Conservation (phyloP, 352 stramenopile genomes). For the Globisporangium nodosum region DNA sequence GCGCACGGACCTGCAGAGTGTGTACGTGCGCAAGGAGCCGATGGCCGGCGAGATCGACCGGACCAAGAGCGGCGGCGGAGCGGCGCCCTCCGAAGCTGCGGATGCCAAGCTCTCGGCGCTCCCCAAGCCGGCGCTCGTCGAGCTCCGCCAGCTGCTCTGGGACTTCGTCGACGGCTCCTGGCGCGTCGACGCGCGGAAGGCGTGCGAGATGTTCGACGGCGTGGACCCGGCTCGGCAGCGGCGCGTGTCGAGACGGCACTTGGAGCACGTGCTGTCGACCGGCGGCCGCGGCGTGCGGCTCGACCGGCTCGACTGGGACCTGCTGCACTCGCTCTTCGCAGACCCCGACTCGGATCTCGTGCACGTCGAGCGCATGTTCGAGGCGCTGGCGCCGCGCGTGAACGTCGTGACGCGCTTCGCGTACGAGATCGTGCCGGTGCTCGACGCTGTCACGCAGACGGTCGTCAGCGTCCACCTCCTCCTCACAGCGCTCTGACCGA, state of each 20-base stretch:
- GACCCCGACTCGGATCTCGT: slow-evolving; percentile 33
- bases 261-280: slow-evolving; percentile 33
- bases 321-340: slow-evolving; percentile 36
- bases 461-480: slow-evolving; percentile 52
- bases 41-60: slow-evolving; percentile 27
- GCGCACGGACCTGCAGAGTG: slow-evolving; percentile 49
- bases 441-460: slow-evolving; percentile 48
- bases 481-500: slow-evolving; percentile 14
- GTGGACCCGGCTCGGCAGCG: slow-evolving; percentile 21
- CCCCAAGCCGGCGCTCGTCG: slow-evolving; percentile 18
- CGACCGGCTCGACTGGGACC: slow-evolving; percentile 35
- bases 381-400: slow-evolving; percentile 27
- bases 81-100: not conserved
- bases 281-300: slow-evolving; percentile 23
- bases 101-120: slow-evolving; percentile 1
- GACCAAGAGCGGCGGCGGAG: not conserved
- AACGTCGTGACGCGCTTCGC: slow-evolving; percentile 22
- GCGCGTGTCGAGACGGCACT: slow-evolving; percentile 25
- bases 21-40: slow-evolving; percentile 45
- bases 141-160: slow-evolving; percentile 48
- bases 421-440: slow-evolving; percentile 52
- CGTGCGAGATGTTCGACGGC: slow-evolving; percentile 23
- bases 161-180: slow-evolving; percentile 39
- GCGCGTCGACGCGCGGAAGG: slow-evolving; percentile 30
- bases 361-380: slow-evolving; percentile 32